Conservation (phyloP, 805 yeast genomes). For the Lipomyces sp. region DNA sequence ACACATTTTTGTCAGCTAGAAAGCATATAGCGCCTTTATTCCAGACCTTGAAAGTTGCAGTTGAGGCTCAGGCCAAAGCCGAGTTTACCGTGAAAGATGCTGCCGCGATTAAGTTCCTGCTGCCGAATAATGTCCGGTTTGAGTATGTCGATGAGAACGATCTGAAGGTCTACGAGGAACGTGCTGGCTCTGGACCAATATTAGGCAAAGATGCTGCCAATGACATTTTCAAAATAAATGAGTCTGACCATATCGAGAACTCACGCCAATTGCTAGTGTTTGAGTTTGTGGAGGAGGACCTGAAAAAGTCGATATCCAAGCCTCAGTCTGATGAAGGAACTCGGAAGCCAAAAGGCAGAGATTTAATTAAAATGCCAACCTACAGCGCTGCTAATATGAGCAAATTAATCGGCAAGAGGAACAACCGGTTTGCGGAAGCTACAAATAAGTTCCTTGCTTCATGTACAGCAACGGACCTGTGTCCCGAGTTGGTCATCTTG, state of each 20-base stretch:
- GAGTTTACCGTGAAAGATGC: slow-evolving; percentile 21
- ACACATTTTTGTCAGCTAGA: slow-evolving; percentile 64
- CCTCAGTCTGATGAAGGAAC: not conserved
- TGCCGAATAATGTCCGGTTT: slow-evolving; percentile 26
- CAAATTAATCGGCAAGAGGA: slow-evolving; percentile 26
- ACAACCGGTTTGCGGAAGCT: slow-evolving; percentile 18
- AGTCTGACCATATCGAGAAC: not conserved
- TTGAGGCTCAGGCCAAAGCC: slow-evolving; percentile 56
- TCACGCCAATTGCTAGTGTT: slow-evolving; percentile 21
- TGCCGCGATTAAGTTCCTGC: slow-evolving; percentile 22
- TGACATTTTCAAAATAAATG: slow-evolving; percentile 24
- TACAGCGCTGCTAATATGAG: slow-evolving; percentile 31
- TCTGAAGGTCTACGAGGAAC: slow-evolving; percentile 27
- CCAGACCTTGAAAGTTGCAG: slow-evolving; percentile 57
- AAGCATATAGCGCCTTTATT: slow-evolving; percentile 65
- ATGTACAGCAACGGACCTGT: slow-evolving; percentile 15
- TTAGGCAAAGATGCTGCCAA: slow-evolving; percentile 23
- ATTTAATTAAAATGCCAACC: slow-evolving; percentile 29
- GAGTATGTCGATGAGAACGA: slow-evolving; percentile 33
- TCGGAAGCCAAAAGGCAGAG: not conserved
- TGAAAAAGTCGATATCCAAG: slow-evolving; percentile 4
- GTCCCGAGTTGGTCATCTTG: slow-evolving; percentile 26
- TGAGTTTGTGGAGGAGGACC: slow-evolving; percentile 31
- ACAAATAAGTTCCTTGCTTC: slow-evolving; percentile 15
- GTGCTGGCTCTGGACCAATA: slow-evolving; percentile 8